These are phyloP conservation scores for Bruguiera parviflora DNA, from an alignment of 345 rosid species.

Conservation along the genomic window DNA sequence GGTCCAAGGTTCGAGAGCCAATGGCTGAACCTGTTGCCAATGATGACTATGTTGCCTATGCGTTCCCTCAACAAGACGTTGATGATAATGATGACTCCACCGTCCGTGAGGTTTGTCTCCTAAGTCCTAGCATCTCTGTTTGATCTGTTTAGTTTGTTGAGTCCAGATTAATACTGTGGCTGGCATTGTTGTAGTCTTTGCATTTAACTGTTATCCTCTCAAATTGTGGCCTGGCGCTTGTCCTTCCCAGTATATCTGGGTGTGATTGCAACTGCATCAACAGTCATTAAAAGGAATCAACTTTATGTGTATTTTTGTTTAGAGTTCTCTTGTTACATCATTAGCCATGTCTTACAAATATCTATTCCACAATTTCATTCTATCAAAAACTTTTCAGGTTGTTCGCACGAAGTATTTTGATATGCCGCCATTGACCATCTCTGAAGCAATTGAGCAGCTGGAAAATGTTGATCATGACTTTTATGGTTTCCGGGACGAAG, in stretches of 20 bases:
- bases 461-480: conserved; percentile 81
- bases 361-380: neutral
- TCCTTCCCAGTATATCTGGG: too few relatives aligned
- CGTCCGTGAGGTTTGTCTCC: too few relatives aligned
- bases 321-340: too few relatives aligned
- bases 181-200: neutral
- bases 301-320: too few relatives aligned
- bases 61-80: conserved; percentile 30
- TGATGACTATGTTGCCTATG: conserved; percentile 29
- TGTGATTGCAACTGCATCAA: too few relatives aligned
- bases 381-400: conserved; percentile 38
- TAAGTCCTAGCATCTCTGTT: too few relatives aligned
- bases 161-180: neutral
- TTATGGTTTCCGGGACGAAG: conserved; percentile 83
- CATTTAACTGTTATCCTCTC: neutral
- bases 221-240: neutral
- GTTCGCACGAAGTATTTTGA: conserved; percentile 87
- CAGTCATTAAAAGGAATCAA: too few relatives aligned
- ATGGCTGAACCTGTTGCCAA: conserved; percentile 24
- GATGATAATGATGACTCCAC: conserved; percentile 31
- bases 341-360: too few relatives aligned
- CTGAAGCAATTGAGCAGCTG: conserved; percentile 87
- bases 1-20: conserved; percentile 63
- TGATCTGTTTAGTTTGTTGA: too few relatives aligned
- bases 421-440: conserved; percentile 79